Percentiles rank a stretch among this genome's conserved stretches.
Evolutionary conservation across 2,329 filamentous ascomycete genomes (phyloP).

Genomic region (Fragosphaeria purpurea): DNA sequence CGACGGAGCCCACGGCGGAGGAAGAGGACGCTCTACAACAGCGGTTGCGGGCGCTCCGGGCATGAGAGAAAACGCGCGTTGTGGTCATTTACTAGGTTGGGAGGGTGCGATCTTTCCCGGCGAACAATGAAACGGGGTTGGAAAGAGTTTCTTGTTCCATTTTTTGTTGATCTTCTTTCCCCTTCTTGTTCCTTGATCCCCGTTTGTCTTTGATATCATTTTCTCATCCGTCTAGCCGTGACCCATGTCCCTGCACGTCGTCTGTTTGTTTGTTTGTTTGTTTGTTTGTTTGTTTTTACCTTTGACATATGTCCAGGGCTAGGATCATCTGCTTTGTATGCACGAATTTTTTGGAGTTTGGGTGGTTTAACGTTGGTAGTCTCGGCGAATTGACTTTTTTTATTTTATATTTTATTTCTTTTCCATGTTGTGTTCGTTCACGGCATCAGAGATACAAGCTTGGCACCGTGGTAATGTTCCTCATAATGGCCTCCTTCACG

Average conservation of each 20-base stretch:
- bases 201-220: neutral
- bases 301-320: neutral
- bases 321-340: neutral
- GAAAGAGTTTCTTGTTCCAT: neutral
- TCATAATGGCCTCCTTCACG: conserved; percentile 95
- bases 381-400: neutral
- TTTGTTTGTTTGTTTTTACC: neutral
- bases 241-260: too few species aligned
- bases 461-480: conserved; percentile 85
- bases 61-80: conserved; percentile 22
- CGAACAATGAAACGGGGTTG: too few species aligned
- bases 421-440: neutral
- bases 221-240: too few species aligned
- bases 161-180: neutral
- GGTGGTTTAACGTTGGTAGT: neutral
- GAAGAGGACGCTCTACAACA: conserved; percentile 67
- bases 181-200: neutral
- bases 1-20: conserved; percentile 61
- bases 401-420: neutral
- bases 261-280: neutral
- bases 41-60: conserved; percentile 44
- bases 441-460: conserved; percentile 66
- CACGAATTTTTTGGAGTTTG: neutral
- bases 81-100: too few species aligned
- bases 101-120: neutral